Evolutionary conservation across 2,329 filamentous ascomycete genomes (phyloP).

Genomic region (Penicillium polonicum): DNA sequence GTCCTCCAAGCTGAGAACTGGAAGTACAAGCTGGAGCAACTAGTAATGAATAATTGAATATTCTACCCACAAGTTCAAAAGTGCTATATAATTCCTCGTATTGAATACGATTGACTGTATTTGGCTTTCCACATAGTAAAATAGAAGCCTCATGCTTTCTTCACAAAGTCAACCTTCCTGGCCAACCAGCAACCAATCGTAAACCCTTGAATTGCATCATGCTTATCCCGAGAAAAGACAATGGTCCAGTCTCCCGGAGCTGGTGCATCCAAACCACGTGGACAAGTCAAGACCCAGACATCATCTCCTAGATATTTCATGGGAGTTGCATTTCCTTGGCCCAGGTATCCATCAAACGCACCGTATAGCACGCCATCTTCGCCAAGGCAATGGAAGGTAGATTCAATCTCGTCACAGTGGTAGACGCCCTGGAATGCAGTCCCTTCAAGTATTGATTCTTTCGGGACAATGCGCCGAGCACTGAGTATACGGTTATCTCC

Average conservation of each 20-base stretch:
- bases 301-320: slow-evolving; percentile 43
- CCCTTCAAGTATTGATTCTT: slow-evolving; percentile 10
- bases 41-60: not conserved
- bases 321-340: slow-evolving; percentile 38
- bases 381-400: slow-evolving; percentile 37
- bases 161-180: slow-evolving; percentile 25
- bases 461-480: slow-evolving; percentile 22
- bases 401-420: slow-evolving; percentile 39
- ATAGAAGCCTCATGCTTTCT: not conserved
- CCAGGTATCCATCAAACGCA: slow-evolving; percentile 45
- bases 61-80: not conserved
- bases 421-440: slow-evolving; percentile 33
- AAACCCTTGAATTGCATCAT: slow-evolving; percentile 25
- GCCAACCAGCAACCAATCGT: slow-evolving; percentile 47
- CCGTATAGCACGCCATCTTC: slow-evolving; percentile 44
- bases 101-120: not conserved
- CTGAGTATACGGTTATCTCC: slow-evolving; percentile 32
- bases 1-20: no score
- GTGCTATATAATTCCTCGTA: not conserved
- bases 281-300: slow-evolving; percentile 42
- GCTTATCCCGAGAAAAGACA: slow-evolving; percentile 32
- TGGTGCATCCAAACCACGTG: slow-evolving; percentile 43
- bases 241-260: slow-evolving; percentile 48
- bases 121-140: not conserved
- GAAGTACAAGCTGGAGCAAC: no score